Base-by-base conservation (phyloP, 2,329 filamentous ascomycete species). In the Colletotrichum liriopes region DNA sequence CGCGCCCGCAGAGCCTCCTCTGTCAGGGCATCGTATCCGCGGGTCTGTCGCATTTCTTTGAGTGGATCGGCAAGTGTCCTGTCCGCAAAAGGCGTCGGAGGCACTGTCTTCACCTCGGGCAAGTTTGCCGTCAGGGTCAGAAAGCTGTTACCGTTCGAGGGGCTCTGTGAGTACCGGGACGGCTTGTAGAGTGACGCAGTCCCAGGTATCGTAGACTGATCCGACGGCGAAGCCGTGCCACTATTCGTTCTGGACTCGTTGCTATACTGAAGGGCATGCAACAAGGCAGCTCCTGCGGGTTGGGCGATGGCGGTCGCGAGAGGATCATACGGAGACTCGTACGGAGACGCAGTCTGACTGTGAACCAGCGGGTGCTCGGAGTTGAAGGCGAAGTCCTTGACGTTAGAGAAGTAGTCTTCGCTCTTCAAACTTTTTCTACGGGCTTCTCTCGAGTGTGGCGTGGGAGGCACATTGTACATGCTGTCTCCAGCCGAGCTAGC, bases 261-360 rank as follows among this genome's bases (percentile, higher is more conserved):
- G 49, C 32, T 54, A 2, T 58, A 32, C 20, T 65, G 62, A 0
- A 72, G 52, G 12, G 51, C 58, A 14, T 73, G 63, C 12, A 71
- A 29, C 26, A 72, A 23, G 29, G 68, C 16, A 26, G 59, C 58
- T 14, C 71, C 56, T 54, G 52, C n/a, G 18, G 73, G 71, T 32
- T 73, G 71, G 11, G 61, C 60, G 29, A 75, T 67, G 18, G 74
- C 78, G 1, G 83, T 84, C 12, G 84, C 83, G 41, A 85, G 72
- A 7, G 83, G 83, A 56, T 85, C 83, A 65, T 85, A 84, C 2
- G 79, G 78, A 74, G 82, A 82, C 18, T 84, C 81, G 59, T 92
- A 89, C 1, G 93, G 93, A 77, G 91, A 93, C 23, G 89, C 93
- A 45, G 90, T 91, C 60, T 93, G 88, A 78, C 93, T 95, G 76